phyloP scores from a whole-genome alignment of 768 basidiomycete species.

The Xerocomellus chrysenteron region DNA sequence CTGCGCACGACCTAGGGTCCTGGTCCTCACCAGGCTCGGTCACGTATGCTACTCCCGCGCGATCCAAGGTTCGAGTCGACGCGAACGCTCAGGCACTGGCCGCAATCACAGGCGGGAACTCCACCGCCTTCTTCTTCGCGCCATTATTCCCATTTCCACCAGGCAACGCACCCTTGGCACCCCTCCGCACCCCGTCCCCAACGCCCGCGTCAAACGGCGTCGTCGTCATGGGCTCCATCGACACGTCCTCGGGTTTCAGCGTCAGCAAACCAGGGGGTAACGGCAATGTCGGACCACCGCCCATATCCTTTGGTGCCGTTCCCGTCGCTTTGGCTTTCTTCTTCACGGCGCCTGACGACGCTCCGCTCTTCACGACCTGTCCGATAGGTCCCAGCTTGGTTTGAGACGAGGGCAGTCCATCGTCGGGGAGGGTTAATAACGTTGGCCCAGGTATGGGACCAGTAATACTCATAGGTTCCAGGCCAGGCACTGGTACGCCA shows the following conservation, averaged over 20 bases:
- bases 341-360: slow-evolving; percentile 51
- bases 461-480: background rate
- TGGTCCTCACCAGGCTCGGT: too few relatives aligned
- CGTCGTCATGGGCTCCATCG: slow-evolving; percentile 17
- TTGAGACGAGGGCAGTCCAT: slow-evolving; percentile 54
- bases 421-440: slow-evolving; percentile 57
- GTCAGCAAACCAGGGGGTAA: slow-evolving; percentile 18
- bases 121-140: slow-evolving; percentile 27
- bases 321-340: slow-evolving; percentile 47
- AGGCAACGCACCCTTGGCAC: slow-evolving; percentile 7
- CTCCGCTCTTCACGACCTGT: slow-evolving; percentile 59
- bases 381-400: slow-evolving; percentile 79
- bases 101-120: slow-evolving; percentile 36
- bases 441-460: slow-evolving; percentile 4
- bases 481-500: background rate
- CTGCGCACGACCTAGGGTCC: background rate
- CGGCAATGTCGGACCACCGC: slow-evolving; percentile 18
- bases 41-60: too few relatives aligned
- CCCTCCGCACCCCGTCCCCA: slow-evolving; percentile 7
- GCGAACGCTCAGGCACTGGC: slow-evolving; percentile 31
- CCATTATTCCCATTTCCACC: slow-evolving; percentile 13
- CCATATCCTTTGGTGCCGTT: slow-evolving; percentile 23
- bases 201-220: slow-evolving; percentile 14
- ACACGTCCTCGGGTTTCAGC: slow-evolving; percentile 20
- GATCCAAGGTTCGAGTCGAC: background rate